A percentile compares a stretch with the other conserved stretches of the same genome.
phyloP scores from a whole-genome alignment of 83 land plant species.

The Thuja plicata region DNA sequence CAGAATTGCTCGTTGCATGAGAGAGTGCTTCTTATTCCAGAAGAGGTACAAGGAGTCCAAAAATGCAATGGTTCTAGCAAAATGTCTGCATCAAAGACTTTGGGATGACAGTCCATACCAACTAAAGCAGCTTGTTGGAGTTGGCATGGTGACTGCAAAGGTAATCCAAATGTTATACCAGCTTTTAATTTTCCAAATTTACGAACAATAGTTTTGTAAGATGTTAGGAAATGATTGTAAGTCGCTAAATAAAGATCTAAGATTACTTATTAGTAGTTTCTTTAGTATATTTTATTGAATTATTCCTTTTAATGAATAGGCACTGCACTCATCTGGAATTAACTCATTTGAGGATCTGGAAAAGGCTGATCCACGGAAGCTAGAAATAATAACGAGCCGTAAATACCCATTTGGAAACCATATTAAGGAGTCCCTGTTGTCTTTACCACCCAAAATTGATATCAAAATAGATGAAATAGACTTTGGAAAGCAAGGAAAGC shows the following conservation, averaged over 20 bases:
- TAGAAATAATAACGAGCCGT: constrained; percentile 87
- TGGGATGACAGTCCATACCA: constrained; percentile 94
- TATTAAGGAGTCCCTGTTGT: constrained; percentile 69
- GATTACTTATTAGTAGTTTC: background rate
- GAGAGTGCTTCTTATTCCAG: constrained; percentile 78
- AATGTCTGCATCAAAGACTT: constrained; percentile 81
- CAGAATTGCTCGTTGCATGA: constrained; percentile 90
- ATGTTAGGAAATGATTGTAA: background rate
- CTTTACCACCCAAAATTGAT: constrained; percentile 87
- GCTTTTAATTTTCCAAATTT: background rate
- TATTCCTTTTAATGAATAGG: constrained; percentile 41
- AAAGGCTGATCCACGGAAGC: constrained; percentile 88
- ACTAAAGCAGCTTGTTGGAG: constrained; percentile 90
- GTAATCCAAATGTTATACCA: constrained; percentile 28
- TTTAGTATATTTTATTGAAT: background rate
- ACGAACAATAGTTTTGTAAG: background rate
- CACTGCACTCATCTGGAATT: constrained; percentile 77
- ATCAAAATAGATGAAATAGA: constrained; percentile 49
- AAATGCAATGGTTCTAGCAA: constrained; percentile 65
- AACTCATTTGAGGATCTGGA: constrained; percentile 71
- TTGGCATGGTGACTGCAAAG: constrained; percentile 99
- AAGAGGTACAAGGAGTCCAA: constrained; percentile 73
- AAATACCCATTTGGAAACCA: constrained; percentile 98
- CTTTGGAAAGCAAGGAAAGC: constrained; percentile 42
- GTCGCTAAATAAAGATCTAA: background rate